These are phyloP conservation scores for Aspergillus sp. DNA, from an alignment of 2,329 filamentous ascomycete species.

Conservation along the genomic window DNA sequence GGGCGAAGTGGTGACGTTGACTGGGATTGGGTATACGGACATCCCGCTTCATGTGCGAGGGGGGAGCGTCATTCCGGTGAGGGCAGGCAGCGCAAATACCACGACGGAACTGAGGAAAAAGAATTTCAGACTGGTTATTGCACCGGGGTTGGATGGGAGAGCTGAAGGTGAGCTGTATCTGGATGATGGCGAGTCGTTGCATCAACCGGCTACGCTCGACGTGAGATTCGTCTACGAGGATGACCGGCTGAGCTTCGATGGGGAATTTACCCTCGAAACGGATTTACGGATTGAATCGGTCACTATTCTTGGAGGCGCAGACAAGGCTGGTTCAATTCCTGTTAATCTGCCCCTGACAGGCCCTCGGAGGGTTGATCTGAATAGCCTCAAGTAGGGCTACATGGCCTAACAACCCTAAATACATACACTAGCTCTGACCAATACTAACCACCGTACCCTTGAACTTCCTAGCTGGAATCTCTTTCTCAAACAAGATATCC, in stretches of 20 bases:
- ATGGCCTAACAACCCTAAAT: neutral
- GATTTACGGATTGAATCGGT: neutral
- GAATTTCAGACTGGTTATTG: constrained; percentile 70
- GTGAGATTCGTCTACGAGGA: neutral
- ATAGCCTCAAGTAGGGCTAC: neutral
- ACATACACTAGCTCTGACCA: neutral
- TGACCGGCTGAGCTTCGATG: neutral
- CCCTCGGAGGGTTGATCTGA: neutral
- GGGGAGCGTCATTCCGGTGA: constrained; percentile 61
- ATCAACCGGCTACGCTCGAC: neutral
- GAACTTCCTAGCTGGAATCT: constrained; percentile 42
- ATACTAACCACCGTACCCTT: constrained; percentile 32
- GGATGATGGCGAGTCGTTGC: constrained; percentile 2
- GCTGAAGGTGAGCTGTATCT: constrained; percentile 42
- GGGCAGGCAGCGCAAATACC: constrained; percentile 55
- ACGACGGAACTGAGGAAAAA: constrained; percentile 61
- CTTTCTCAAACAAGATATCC: constrained; percentile 31
- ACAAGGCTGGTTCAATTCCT: neutral
- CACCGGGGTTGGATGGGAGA: constrained; percentile 60
- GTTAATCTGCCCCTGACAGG: neutral
- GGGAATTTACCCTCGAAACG: neutral
- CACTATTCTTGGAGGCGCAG: neutral
- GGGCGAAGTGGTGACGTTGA: constrained; percentile 46
- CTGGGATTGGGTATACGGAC: constrained; percentile 47
- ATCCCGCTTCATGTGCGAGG: constrained; percentile 66